Conservation (phyloP, 257 asterid genomes). For the Catharanthus roseus region DNA sequence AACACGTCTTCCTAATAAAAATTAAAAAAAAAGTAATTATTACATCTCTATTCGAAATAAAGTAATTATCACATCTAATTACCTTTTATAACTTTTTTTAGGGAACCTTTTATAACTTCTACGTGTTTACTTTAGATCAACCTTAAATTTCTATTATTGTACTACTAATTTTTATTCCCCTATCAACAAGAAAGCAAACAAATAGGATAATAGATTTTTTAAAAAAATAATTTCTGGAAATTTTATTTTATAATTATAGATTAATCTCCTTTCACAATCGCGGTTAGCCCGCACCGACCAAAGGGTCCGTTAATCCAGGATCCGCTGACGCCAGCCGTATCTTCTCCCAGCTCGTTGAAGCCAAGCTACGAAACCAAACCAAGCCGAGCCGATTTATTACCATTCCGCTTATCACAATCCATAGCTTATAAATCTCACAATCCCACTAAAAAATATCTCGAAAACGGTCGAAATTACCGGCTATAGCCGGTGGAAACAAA, state of each 20-base stretch:
- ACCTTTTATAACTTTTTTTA: too few relatives aligned
- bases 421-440: conserved; percentile 6
- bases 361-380: conserved; percentile 14
- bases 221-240: too few relatives aligned
- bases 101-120: too few relatives aligned
- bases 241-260: neutral
- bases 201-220: too few relatives aligned
- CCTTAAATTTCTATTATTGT: too few relatives aligned
- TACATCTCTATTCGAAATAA: too few relatives aligned
- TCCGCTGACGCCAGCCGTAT: conserved; percentile 17
- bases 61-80: too few relatives aligned
- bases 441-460: conserved; percentile 10
- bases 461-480: conserved; percentile 15
- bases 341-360: conserved; percentile 12
- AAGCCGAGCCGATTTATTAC: conserved; percentile 8
- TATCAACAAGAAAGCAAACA: too few relatives aligned
- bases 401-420: conserved; percentile 7
- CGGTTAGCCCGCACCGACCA: conserved; percentile 20
- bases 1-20: too few relatives aligned
- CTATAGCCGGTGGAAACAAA: conserved; percentile 13
- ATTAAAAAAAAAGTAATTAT: too few relatives aligned
- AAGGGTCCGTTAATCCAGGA: conserved; percentile 13
- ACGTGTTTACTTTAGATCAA: too few relatives aligned
- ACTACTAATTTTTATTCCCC: too few relatives aligned
- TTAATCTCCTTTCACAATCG: neutral